Evolutionary conservation across 768 basidiomycete genomes (phyloP), one percentile per base, ranked within the genome.

Genomic region (Lepiota subincarnata): DNA sequence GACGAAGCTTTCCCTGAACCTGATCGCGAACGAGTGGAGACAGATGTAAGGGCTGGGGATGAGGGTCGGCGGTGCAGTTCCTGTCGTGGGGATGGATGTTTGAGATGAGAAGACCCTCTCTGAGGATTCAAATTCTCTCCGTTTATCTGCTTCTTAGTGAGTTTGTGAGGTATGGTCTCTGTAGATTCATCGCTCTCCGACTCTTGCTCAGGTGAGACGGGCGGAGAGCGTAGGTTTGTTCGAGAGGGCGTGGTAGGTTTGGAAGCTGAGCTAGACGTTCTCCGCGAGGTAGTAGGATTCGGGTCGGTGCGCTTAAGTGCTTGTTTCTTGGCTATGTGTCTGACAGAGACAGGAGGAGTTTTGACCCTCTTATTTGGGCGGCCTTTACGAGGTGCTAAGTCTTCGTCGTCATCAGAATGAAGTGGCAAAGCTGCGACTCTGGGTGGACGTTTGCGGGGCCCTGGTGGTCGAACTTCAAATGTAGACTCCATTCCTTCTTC

Each of bases 381-480:
- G 13, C 22, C 10, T 14, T 50, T 22, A 37, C 18, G 18, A 11
- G 16, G n/a, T 8, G 48, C 24, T 28, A 18, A 16, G 6, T 55
- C 54, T 20, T 49, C 43, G n/a, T 55, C 55, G n/a, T 20, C 24
- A 13, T 37, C 39, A 19, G 31, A 44, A 19, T 18, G 28, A 8
- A n/a, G 8, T 3, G 14, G 13, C 1, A 20, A 4, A 11, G 19
- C 3, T 14, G 28, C 16, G 4, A 6, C 14, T 43, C 24, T 37
- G 42, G 12, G 13, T 16, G 20, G 16, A 6, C 11, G 41, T 13
- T 34, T 36, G 19, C 34, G 34, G 24, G 28, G 26, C 13, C 38
- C 34, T 0, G 24, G 6, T 7, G 44, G 26, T 36, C 14, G n/a
- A 14, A 41, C n/a, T 12, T 10, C 37, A 8, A 26, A 6, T 8